Conservation (phyloP, 345 rosid genomes). For the Alliaria petiolata region DNA sequence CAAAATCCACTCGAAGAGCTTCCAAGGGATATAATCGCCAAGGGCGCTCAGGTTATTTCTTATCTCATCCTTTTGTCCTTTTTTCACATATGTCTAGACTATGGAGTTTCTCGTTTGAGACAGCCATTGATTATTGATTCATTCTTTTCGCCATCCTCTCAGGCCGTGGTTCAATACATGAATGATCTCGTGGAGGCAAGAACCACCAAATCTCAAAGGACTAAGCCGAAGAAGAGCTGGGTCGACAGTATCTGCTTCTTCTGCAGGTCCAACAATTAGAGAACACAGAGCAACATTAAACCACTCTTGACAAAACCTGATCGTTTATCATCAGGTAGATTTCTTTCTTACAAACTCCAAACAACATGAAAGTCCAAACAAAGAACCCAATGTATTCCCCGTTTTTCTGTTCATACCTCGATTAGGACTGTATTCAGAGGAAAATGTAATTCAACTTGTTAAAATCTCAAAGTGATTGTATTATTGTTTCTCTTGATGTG, state of each 20-base stretch:
- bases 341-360: neutral
- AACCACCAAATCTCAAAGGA: constrained; percentile 44
- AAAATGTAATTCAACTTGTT: neutral
- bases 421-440: neutral
- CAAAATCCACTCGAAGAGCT: constrained; percentile 93
- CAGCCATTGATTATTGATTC: constrained; percentile 8
- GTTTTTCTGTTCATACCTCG: constrained; percentile 7
- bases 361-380: neutral
- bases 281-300: constrained; percentile 40
- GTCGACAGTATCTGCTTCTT: constrained; percentile 65
- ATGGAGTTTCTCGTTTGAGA: too few relatives aligned
- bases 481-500: too few relatives aligned
- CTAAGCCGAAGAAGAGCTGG: constrained; percentile 80
- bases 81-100: neutral
- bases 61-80: neutral
- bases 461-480: too few relatives aligned
- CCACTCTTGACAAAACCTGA: neutral
- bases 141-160: neutral
- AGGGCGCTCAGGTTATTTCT: constrained; percentile 81
- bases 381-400: neutral
- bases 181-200: constrained; percentile 62
- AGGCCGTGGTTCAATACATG: constrained; percentile 95
- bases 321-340: neutral
- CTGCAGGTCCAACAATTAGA: constrained; percentile 70
- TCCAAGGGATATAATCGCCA: constrained; percentile 65